Conservation (phyloP, 768 basidiomycete genomes). For the Cytidiella melzeri region DNA sequence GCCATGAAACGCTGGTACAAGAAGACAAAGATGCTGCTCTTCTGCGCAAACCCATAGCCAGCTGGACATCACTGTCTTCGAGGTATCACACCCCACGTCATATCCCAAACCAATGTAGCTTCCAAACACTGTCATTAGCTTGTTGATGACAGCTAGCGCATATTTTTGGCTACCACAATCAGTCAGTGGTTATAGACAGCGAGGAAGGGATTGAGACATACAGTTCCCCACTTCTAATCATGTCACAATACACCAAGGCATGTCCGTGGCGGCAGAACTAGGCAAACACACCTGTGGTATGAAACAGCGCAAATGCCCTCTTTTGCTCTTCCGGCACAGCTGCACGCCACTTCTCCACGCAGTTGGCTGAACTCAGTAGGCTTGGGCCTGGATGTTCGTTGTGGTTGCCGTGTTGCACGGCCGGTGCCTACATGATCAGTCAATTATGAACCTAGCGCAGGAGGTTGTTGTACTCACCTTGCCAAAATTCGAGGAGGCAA, state of each 20-base stretch:
- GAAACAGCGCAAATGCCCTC: too few relatives aligned
- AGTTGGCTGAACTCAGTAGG: too few relatives aligned
- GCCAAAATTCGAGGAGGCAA: too few relatives aligned
- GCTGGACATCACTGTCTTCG: slow-evolving; percentile 12
- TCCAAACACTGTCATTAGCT: slow-evolving; percentile 15
- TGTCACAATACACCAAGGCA: slow-evolving; percentile 16
- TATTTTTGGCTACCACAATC: slow-evolving; percentile 16
- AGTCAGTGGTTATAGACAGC: neutral
- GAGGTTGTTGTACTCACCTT: too few relatives aligned
- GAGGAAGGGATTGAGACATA: slow-evolving; percentile 7
- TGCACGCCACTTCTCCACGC: too few relatives aligned
- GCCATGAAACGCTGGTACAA: too few relatives aligned
- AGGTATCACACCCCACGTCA: slow-evolving; percentile 24
- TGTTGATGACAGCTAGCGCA: slow-evolving; percentile 16
- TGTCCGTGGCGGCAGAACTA: slow-evolving; percentile 19
- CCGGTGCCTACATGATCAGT: too few relatives aligned
- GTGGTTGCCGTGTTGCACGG: too few relatives aligned
- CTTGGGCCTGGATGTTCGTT: too few relatives aligned
- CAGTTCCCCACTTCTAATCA: slow-evolving; percentile 24
- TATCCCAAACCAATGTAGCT: slow-evolving; percentile 17
- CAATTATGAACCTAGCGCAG: too few relatives aligned
- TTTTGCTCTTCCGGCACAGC: too few relatives aligned
- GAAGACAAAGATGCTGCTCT: slow-evolving; percentile 7
- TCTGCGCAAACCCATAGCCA: slow-evolving; percentile 10
- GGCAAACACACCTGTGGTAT: too few relatives aligned